Base-by-base conservation (phyloP, 1,139 yeast species). In the Pichia sp. region DNA sequence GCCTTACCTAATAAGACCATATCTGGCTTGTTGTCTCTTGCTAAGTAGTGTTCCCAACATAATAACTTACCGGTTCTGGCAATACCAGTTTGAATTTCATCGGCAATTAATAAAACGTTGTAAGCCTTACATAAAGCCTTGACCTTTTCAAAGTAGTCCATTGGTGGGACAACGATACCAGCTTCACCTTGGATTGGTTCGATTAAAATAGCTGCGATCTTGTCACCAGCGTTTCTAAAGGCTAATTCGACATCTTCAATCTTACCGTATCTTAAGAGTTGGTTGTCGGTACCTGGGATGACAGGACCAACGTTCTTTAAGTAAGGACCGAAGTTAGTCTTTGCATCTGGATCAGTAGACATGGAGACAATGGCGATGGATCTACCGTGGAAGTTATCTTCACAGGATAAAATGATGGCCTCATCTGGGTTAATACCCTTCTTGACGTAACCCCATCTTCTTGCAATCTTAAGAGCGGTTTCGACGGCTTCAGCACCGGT, bases 171-270 rank as follows among this genome's bases (percentile, higher is more conserved):
- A 34, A 91, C 95, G 58, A 91, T 91, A 59, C 98, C 99, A 33
- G 98, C 98, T 69, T 91, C 99, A 67, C 99, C 99, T 70, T 91
- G 99, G 62, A 91, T 91, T 54, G 98, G 98, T 71, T 91, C 99
- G 58, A 91, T 80, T 57, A 91, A 72, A 56, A 91, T 81, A 36
- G 96, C 98, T 38, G 96, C 96, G 57, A 91, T 82, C 66, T 83
- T 85, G 67, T 87, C 94, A 55, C 97, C 97, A 28, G 95, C 93
- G 51, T 81, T 81, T 58, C 76, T 72, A 63, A 89, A 83, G 2
- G 96, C 96, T 62, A 75, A 75, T 68, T 89, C 94, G 48, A 91
- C 81, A 64, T 91, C 98, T 64, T 81, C 96, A 62, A 89, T 80
- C 54, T 75, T 80, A 56, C 95, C 95, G 67, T 83, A 88, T 67